phyloP scores from a whole-genome alignment of 2,329 filamentous ascomycete genomes.

The Diplodia mutila region DNA sequence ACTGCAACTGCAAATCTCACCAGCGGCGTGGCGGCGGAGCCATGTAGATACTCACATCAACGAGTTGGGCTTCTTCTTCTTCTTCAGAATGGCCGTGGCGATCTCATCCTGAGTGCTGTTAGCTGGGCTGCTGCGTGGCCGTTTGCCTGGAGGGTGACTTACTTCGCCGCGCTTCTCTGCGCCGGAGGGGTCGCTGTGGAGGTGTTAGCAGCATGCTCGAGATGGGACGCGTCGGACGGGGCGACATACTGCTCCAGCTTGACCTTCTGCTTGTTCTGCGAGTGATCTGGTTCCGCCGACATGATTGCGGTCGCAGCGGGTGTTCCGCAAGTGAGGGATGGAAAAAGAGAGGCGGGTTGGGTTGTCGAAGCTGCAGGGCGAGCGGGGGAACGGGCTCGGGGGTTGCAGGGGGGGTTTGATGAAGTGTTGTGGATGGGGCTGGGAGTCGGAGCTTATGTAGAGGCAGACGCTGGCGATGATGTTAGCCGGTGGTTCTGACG shows the following conservation, averaged over 20 bases:
- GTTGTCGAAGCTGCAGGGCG: constrained; percentile 17
- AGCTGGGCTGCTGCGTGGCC: constrained; percentile 33
- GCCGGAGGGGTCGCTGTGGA: constrained; percentile 79
- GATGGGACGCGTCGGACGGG: constrained; percentile 27
- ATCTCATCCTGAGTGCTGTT: constrained; percentile 72
- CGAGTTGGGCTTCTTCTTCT: constrained; percentile 99
- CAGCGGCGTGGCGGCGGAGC: not conserved
- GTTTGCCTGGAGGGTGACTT: constrained; percentile 44
- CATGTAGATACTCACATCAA: constrained; percentile 71
- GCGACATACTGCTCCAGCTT: constrained; percentile 51
- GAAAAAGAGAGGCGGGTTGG: not conserved
- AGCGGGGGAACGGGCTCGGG: constrained; percentile 8
- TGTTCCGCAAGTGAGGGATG: not conserved
- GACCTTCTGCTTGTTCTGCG: constrained; percentile 49
- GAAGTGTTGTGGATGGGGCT: constrained; percentile 6
- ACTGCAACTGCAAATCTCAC: not conserved
- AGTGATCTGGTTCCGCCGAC: constrained; percentile 56
- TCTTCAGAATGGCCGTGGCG: constrained; percentile 96
- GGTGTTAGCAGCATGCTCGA: constrained; percentile 45
- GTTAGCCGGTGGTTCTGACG: constrained; percentile 24
- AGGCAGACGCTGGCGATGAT: constrained; percentile 26
- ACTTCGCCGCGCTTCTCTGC: constrained; percentile 84
- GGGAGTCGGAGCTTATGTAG: constrained; percentile 21
- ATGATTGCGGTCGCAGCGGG: constrained; percentile 38
- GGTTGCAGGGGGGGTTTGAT: constrained; percentile 14